Evolutionary conservation across 2,329 filamentous ascomycete species (phyloP).

Genomic region (Colletotrichum echinochloae): DNA sequence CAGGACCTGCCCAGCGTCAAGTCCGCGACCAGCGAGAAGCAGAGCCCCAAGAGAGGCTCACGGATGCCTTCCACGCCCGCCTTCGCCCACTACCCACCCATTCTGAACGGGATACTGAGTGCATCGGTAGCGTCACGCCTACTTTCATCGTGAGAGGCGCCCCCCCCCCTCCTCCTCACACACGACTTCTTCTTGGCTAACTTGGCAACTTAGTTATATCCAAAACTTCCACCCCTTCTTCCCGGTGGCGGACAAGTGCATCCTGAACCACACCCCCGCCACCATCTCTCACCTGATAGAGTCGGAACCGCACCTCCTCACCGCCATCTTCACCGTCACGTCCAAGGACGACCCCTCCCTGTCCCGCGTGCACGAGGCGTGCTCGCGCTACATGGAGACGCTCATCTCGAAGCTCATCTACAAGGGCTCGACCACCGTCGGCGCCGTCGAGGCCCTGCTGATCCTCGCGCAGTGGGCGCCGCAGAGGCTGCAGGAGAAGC

Average conservation of each 20-base stretch:
- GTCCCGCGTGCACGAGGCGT: slow-evolving; percentile 72
- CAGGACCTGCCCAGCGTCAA: slow-evolving; percentile 26
- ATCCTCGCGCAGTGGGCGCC: slow-evolving; percentile 81
- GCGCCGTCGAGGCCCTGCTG: slow-evolving; percentile 77
- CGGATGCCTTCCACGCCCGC: slow-evolving; percentile 16
- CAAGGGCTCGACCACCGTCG: slow-evolving; percentile 74
- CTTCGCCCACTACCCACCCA: slow-evolving; percentile 47
- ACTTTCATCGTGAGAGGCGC: slow-evolving; percentile 38
- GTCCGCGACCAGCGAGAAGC: slow-evolving; percentile 36
- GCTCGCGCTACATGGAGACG: slow-evolving; percentile 77
- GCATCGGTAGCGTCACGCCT: slow-evolving; percentile 42
- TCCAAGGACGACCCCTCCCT: slow-evolving; percentile 77
- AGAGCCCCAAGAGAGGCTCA: slow-evolving; percentile 12
- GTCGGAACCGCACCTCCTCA: slow-evolving; percentile 73
- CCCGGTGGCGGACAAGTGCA: slow-evolving; percentile 72
- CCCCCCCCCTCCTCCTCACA: slow-evolving; percentile 42
- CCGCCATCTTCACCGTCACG: slow-evolving; percentile 76
- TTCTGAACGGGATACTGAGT: slow-evolving; percentile 47
- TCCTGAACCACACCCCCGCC: slow-evolving; percentile 70
- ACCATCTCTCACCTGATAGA: slow-evolving; percentile 65
- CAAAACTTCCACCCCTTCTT: slow-evolving; percentile 78
- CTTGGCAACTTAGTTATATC: slow-evolving; percentile 62
- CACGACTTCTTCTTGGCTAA: not conserved
- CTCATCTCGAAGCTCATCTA: slow-evolving; percentile 75
- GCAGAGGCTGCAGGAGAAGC: slow-evolving; percentile 71